A percentile compares a stretch with the other conserved stretches of the same genome.
Conservation (phyloP, 2,329 filamentous ascomycete genomes). For the Epicoccum sorghinum region DNA sequence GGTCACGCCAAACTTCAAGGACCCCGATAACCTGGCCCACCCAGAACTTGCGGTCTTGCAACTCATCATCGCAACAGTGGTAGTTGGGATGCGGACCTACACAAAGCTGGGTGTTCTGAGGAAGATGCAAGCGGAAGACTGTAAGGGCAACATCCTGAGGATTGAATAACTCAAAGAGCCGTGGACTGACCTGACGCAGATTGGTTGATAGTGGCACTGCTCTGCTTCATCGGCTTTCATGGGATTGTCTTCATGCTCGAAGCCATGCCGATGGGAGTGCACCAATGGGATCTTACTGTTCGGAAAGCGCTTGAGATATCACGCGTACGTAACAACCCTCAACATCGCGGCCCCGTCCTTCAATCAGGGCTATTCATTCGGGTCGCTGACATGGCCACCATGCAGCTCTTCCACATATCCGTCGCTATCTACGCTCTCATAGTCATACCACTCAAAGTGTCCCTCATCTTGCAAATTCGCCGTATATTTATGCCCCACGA, state of each 20-base stretch:
- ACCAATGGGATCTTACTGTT: constrained; percentile 20
- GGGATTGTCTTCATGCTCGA: constrained; percentile 16
- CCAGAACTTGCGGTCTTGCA: constrained; percentile 14
- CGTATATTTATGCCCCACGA: constrained; percentile 22
- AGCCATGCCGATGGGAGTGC: constrained; percentile 12
- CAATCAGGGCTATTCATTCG: neutral
- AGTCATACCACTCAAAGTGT: constrained; percentile 24
- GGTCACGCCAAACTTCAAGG: constrained; percentile 13
- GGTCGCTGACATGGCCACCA: neutral
- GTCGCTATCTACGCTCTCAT: constrained; percentile 19
- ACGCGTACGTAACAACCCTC: constrained; percentile 6
- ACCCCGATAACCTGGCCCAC: constrained; percentile 11
- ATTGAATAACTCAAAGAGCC: neutral
- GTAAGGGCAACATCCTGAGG: constrained; percentile 2
- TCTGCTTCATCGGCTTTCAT: constrained; percentile 15
- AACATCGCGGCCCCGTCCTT: neutral
- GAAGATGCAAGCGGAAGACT: constrained; percentile 20
- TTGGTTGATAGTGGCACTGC: constrained; percentile 17
- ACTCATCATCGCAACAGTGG: constrained; percentile 12
- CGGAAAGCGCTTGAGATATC: constrained; percentile 13
- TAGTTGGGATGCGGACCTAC: constrained; percentile 15
- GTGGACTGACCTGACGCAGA: constrained; percentile 9
- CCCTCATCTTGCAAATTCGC: constrained; percentile 26
- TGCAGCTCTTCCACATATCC: constrained; percentile 20
- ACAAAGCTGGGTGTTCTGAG: constrained; percentile 13